Evolutionary conservation across 2,329 filamentous ascomycete genomes (phyloP), one percentile per base, ranked within the genome.

Genomic region (Ceratocystis destructans): DNA sequence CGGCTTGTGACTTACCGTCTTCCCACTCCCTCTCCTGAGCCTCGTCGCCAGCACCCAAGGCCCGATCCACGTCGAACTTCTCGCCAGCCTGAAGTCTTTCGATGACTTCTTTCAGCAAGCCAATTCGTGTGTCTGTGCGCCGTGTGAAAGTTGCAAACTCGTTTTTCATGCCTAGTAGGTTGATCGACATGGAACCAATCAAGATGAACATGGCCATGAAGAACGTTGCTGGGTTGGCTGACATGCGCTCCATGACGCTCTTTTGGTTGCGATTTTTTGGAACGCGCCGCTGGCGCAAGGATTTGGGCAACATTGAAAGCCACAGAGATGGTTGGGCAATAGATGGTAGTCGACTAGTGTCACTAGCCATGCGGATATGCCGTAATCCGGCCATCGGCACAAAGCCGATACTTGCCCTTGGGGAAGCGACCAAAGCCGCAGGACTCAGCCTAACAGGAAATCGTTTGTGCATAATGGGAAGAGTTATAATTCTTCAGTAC

Each of bases 141-240:
- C 92, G 84, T 72, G 81, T 84, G 71, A 88, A 92, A 8, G 86
- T 84, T 41, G 82, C 80, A 72, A 86, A 88, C 63, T 92, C 87
- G 71, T 88, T 89, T 71, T 87, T 87, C 71, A 97, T 75, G 45
- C 86, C 81, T 72, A 99, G 87, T 81, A 94, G 89, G 72, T 96
- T 89, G 71, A 99, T 96, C 15, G 93, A 89, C 80, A 96, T 96
- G 69, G 90, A 96, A 3, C 95, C 95, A 70, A 97, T 93, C 69
- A 97, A 81, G 50, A 91, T 79, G 72, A 91, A 91, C 69, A 93
- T 89, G 71, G 86, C 79, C 70, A 93, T 89, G 74, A 87, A 94
- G 72, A 90, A 93, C 0, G 87, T 91, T 22, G 88, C 88, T 2
- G 89, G 88, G 71, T 93, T 93, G 74, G 64, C 75, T 71, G 57